Conservation (phyloP, 805 yeast species). For the Komagataella pastoris region DNA sequence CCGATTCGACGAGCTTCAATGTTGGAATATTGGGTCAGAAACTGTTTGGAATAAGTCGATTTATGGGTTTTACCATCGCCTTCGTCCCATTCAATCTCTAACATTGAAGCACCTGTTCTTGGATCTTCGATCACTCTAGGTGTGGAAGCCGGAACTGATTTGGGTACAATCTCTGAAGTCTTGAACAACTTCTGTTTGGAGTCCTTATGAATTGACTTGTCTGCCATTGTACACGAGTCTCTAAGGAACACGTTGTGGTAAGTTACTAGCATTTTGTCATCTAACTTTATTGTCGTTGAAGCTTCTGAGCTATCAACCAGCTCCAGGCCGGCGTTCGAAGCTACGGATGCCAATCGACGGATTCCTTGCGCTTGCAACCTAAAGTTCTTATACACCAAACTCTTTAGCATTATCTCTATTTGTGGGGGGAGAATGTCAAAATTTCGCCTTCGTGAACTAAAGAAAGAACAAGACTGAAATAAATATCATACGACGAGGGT, state of each 20-base stretch:
- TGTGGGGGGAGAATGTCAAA: neutral
- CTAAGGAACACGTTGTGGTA: constrained; percentile 45
- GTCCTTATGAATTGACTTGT: constrained; percentile 33
- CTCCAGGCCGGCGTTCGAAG: neutral
- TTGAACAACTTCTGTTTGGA: constrained; percentile 53
- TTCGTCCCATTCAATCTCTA: constrained; percentile 35
- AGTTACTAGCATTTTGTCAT: constrained; percentile 10
- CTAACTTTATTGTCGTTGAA: constrained; percentile 2
- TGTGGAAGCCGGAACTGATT: constrained; percentile 21
- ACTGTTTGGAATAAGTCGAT: constrained; percentile 27
- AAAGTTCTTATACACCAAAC: neutral
- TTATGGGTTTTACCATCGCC: constrained; percentile 17
- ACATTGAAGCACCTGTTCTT: constrained; percentile 9
- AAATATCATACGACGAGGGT: neutral
- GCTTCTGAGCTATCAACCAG: neutral
- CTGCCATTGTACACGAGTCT: constrained; percentile 40
- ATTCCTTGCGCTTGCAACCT: neutral
- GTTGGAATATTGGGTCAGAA: constrained; percentile 30
- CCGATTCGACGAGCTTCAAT: constrained; percentile 20
- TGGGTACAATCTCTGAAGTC: constrained; percentile 31
- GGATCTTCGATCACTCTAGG: constrained; percentile 16
- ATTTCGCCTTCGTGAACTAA: neutral
- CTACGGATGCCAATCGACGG: neutral
- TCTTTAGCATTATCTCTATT: neutral
- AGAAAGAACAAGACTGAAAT: neutral